Conservation (phyloP, 331 rosid species). For the Acacia pycnantha region DNA sequence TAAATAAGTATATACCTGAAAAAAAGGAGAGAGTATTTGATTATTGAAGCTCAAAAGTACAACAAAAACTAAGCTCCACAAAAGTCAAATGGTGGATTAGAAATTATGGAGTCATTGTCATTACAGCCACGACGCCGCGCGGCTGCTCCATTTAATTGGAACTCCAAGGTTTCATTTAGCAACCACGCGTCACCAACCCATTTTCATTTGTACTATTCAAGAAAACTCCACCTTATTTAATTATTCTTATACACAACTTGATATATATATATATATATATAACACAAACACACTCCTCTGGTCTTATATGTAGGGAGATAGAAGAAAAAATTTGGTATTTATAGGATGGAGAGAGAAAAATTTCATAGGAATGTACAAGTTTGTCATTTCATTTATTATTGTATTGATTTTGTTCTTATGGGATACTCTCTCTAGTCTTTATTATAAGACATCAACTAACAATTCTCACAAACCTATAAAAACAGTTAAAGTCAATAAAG, state of each 20-base stretch:
- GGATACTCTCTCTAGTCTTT: too few species aligned
- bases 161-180: neutral
- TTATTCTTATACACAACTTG: neutral
- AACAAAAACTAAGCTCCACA: neutral
- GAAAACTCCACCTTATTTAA: neutral
- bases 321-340: too few species aligned
- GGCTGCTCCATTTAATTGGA: neutral
- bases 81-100: neutral
- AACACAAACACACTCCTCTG: fast-evolving
- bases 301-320: too few species aligned
- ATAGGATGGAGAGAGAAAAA: too few species aligned
- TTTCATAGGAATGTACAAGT: too few species aligned
- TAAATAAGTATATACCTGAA: neutral
- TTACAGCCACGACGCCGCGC: neutral
- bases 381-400: too few species aligned
- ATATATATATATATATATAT: too few species aligned
- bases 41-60: neutral
- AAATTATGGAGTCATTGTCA: neutral
- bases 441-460: too few species aligned
- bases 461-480: too few species aligned
- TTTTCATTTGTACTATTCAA: neutral
- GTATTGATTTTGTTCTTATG: too few species aligned
- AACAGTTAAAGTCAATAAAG: too few species aligned
- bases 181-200: neutral
- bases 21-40: too few species aligned